A percentile compares a stretch with the other conserved stretches of the same genome.
These are phyloP conservation scores for Pseudodiploospora longispora DNA, from an alignment of 2,329 filamentous ascomycete species.

Conservation along the genomic window DNA sequence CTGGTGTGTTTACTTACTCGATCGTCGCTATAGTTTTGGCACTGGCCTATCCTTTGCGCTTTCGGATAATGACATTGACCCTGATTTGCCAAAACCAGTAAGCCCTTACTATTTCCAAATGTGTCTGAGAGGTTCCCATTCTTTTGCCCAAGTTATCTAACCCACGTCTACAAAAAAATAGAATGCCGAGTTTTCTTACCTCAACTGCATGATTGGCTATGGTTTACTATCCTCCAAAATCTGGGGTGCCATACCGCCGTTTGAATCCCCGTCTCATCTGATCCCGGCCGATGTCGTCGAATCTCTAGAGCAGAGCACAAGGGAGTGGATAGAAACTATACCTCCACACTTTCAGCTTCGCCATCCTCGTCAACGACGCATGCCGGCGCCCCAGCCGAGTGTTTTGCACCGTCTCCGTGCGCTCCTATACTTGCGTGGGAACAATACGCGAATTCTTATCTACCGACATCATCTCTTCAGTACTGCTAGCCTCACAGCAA, in stretches of 20 bases:
- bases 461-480: conserved; percentile 33
- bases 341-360: conserved; percentile 30
- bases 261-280: conserved; percentile 24
- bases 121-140: too few species aligned
- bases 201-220: conserved; percentile 40
- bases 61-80: conserved; percentile 41
- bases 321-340: conserved; percentile 38
- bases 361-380: conserved; percentile 27
- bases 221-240: conserved; percentile 37
- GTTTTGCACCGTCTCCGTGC: conserved; percentile 32
- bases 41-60: conserved; percentile 41
- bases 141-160: too few species aligned
- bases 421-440: conserved; percentile 34
- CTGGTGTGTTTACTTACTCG: conserved; percentile 44
- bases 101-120: too few species aligned
- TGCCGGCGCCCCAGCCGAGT: conserved; percentile 22
- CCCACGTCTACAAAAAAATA: not conserved
- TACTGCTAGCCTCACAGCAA: conserved; percentile 25
- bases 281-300: conserved; percentile 31
- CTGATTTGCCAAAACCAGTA: conserved; percentile 36
- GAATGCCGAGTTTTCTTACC: conserved; percentile 28
- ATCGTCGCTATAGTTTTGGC: conserved; percentile 44
- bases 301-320: conserved; percentile 32
- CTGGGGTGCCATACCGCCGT: conserved; percentile 34
- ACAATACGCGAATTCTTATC: conserved; percentile 34